Evolutionary conservation across 1,284 basidiomycete species (phyloP), one percentile per base, ranked within the genome.

Genomic region (Sanghuangporus sanghuang): DNA sequence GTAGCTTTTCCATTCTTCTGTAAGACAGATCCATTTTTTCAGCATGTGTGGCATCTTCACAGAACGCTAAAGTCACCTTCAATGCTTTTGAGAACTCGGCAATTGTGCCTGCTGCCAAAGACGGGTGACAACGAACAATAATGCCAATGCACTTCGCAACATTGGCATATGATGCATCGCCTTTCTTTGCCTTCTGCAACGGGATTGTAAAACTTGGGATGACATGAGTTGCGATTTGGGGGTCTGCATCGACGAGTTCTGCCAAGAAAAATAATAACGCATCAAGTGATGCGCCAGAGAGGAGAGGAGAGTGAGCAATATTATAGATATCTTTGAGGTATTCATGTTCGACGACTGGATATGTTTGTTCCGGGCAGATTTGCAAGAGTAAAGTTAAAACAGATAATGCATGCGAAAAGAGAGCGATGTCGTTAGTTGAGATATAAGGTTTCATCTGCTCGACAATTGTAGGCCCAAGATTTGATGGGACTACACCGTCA

Each of bases 91-190:
- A 84, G 72, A 93, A 95, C 71, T 92, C 86, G 0, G 86, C 87
- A 64, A 95, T 89, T 9, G 90, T 86, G 21, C 89, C 90, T 0
- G 90, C 89, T 23, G 90, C 87, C 55, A 93, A 81, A 11, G 78
- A 80, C 38, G 83, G 86, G 53, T 87, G 79, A 65, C 84, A 85
- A 70, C 80, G 83, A 16, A 95, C 89, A 61, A 96, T 85, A 60
- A 88, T 85, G 0, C 92, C 93, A 23, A 98, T 81, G 69, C 90
- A 92, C 69, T 87, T 89, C 35, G 93, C 91, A 3, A 93, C 88
- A 67, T 94, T 96, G 0, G 79, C 76, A 8, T 80, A 76, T 63
- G 80, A 87, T 14, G 79, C 78, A 46, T 88, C 86, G 1, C 72
- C 70, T 67, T 81, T 85, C 1, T 79, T 74, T 4, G 81, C 82